Evolutionary conservation across 345 rosid genomes (phyloP).

Genomic region (Firmiana major): DNA sequence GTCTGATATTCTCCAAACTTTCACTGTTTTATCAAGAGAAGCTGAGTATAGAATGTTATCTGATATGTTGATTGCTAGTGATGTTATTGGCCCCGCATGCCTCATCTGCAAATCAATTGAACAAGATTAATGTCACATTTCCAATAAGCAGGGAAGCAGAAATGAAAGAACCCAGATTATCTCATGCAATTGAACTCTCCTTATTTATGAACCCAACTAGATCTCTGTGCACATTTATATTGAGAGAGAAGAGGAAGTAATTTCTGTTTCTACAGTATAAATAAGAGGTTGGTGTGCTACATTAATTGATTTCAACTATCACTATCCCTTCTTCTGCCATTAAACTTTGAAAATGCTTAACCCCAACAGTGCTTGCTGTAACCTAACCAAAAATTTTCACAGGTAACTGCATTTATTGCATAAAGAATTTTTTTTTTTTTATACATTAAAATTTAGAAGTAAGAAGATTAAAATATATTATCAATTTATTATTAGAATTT

Average conservation of each 20-base stretch:
- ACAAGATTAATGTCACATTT: not conserved
- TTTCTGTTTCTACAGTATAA: not conserved
- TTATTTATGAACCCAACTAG: not conserved
- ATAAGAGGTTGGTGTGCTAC: not conserved
- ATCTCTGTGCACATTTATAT: not conserved
- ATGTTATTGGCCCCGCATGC: constrained; percentile 48
- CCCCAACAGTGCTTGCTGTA: not conserved
- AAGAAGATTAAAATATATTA: no score
- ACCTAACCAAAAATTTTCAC: not conserved
- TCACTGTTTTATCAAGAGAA: constrained; percentile 27
- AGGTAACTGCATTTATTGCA: no score
- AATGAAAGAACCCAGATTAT: not conserved
- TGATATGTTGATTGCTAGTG: constrained; percentile 39
- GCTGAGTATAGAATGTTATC: constrained; percentile 50
- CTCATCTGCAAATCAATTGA: constrained; percentile 25
- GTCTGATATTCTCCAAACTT: constrained; percentile 29
- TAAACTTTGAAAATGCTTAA: not conserved
- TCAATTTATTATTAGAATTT: no score
- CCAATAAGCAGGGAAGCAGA: not conserved
- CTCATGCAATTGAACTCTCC: no score
- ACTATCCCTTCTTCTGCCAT: not conserved
- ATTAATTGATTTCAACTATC: not conserved
- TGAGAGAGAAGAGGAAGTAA: not conserved
- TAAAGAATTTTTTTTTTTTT: no score
- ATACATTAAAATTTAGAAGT: no score